These are phyloP conservation scores for Austroboletus olivaceoglutinosus DNA, from an alignment of 1,284 basidiomycete genomes.

Conservation along the genomic window DNA sequence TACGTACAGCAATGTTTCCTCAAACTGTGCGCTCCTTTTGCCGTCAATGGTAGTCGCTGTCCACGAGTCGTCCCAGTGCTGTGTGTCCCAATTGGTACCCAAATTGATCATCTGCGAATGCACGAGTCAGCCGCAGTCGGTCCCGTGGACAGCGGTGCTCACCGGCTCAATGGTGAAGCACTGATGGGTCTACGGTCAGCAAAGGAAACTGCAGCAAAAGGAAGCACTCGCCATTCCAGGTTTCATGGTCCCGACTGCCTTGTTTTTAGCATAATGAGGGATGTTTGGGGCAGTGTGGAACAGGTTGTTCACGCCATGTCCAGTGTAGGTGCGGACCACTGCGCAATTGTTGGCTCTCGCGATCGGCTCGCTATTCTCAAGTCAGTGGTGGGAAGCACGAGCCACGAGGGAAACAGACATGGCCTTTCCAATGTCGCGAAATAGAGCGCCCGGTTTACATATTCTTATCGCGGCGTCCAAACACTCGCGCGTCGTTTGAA, in stretches of 20 bases:
- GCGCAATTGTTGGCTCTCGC: conserved; percentile 78
- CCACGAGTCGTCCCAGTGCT: conserved; percentile 92
- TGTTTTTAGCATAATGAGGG: conserved; percentile 87
- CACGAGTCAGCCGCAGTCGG: not conserved
- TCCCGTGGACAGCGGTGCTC: conserved; percentile 18
- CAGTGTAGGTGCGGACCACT: conserved; percentile 85
- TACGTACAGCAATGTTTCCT: conserved; percentile 86
- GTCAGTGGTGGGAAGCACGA: conserved; percentile 10
- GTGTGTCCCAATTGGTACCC: conserved; percentile 67
- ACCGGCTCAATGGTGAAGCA: conserved; percentile 82
- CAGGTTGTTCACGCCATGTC: conserved; percentile 85
- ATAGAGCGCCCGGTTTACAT: conserved; percentile 87
- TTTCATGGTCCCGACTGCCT: conserved; percentile 80
- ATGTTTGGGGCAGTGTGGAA: conserved; percentile 78
- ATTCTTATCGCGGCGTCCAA: conserved; percentile 86
- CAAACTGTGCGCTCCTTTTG: conserved; percentile 89
- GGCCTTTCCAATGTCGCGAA: conserved; percentile 78
- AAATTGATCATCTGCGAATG: conserved; percentile 85
- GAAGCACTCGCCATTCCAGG: conserved; percentile 67
- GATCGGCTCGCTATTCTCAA: conserved; percentile 66
- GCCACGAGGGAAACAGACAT: conserved; percentile 56
- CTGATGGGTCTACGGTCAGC: conserved; percentile 33
- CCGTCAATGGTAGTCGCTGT: conserved; percentile 92
- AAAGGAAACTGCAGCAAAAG: not conserved
- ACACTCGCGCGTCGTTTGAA: conserved; percentile 75